phyloP scores from a whole-genome alignment of 1,284 basidiomycete species.

The Tilletiopsis washingtonensis region DNA sequence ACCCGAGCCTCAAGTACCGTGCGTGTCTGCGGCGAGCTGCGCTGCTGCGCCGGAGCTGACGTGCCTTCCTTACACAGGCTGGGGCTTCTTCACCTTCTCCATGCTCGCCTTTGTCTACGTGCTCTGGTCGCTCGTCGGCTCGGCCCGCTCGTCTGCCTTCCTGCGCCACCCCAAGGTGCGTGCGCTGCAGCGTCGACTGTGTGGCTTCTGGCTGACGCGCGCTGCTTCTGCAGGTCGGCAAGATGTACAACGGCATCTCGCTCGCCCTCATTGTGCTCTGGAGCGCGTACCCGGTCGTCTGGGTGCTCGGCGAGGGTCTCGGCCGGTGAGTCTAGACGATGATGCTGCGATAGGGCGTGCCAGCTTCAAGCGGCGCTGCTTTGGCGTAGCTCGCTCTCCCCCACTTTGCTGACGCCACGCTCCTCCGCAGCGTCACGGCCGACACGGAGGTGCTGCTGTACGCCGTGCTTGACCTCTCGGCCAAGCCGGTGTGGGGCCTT shows the following conservation, averaged over 20 bases:
- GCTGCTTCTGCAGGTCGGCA: slow-evolving; percentile 10
- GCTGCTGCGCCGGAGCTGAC: no score
- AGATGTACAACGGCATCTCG: slow-evolving; percentile 34
- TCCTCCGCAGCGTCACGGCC: slow-evolving; percentile 15
- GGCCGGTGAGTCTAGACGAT: no score
- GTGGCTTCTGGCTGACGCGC: neutral
- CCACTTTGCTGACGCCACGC: no score
- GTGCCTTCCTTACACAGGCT: no score
- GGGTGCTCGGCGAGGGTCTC: slow-evolving; percentile 27
- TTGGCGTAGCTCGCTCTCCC: no score
- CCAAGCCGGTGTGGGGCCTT: slow-evolving; percentile 35
- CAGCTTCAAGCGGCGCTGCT: no score
- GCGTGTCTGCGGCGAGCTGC: no score
- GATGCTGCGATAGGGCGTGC: no score
- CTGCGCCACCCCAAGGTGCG: slow-evolving; percentile 23
- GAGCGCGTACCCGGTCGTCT: slow-evolving; percentile 29
- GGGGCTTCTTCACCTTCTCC: slow-evolving; percentile 34
- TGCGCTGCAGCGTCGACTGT: neutral
- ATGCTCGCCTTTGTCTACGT: slow-evolving; percentile 24
- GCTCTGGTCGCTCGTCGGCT: slow-evolving; percentile 23
- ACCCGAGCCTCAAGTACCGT: slow-evolving; percentile 29
- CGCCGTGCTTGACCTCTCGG: slow-evolving; percentile 33
- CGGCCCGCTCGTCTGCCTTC: slow-evolving; percentile 27
- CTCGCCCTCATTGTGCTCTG: slow-evolving; percentile 31
- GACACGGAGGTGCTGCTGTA: slow-evolving; percentile 34